Conservation (phyloP, 768 basidiomycete species). For the Rhodosporidiobolus odoratus region DNA sequence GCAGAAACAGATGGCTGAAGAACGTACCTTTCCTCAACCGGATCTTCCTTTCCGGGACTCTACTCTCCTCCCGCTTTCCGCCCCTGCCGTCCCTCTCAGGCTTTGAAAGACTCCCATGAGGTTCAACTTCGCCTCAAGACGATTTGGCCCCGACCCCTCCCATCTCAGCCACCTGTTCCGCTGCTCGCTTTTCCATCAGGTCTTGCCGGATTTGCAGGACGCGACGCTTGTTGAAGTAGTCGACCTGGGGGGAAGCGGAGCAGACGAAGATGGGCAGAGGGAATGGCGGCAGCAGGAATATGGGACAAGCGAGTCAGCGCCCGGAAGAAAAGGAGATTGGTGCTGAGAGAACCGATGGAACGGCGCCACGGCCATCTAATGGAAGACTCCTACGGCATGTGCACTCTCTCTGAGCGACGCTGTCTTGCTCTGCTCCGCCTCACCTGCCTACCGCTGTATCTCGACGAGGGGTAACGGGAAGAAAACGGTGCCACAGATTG, state of each 20-base stretch:
- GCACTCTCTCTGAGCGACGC: too few species aligned
- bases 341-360: too few species aligned
- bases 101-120: neutral
- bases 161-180: slow-evolving; percentile 24
- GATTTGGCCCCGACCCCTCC: neutral
- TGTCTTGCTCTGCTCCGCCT: too few species aligned
- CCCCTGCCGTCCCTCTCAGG: too few species aligned
- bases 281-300: neutral
- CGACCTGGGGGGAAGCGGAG: slow-evolving; percentile 62
- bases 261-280: too few species aligned
- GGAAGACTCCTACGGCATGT: too few species aligned
- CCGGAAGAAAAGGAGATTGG: neutral
- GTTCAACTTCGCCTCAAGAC: too few species aligned
- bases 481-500: neutral
- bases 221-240: slow-evolving; percentile 85
- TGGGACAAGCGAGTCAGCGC: neutral
- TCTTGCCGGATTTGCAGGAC: slow-evolving; percentile 36
- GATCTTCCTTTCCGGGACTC: too few species aligned
- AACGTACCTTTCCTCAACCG: too few species aligned
- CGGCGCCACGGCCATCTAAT: too few species aligned
- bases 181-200: slow-evolving; percentile 31
- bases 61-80: too few species aligned
- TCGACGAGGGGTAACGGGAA: neutral
- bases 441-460: neutral
- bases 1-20: too few species aligned